Base-by-base conservation (phyloP, 2,329 filamentous ascomycete genomes). In the Venturia oleaginea region DNA sequence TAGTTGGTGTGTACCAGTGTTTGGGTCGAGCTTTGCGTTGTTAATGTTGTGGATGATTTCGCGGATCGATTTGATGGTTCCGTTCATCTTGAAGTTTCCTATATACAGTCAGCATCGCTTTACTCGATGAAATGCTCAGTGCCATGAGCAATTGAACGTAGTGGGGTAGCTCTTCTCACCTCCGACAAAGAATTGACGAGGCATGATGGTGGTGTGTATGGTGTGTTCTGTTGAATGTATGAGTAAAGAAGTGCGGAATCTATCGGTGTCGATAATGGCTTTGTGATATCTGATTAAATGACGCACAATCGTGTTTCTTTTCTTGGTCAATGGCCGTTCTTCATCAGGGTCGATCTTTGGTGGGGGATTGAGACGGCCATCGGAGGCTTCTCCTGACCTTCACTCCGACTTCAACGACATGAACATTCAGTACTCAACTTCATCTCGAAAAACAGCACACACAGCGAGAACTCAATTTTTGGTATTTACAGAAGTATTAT, bases 31-130 rank as follows among this genome's bases (percentile, higher is more conserved):
- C 72, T 88, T 85, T 71, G 94, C 90, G 66, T 86, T 81, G 82
- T 97, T 97, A 73, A 99, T 84, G 82, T 92, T 88, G 68, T 87
- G 81, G 77, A 97, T 86, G 80, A 99, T 97, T 72, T 88, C 84
- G 80, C 90, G 93, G 83, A 96, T 92, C 82, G 88, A 87, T 80
- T 91, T 85, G 77, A 89, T 84, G 72, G 90, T 90, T 78, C 94
- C 93, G 83, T 99, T 99, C 92, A 64, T 64, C 27, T 64, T 63
- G 62, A 63, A 63, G 62, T 63, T 63, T 54, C 62, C 60, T 62
- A 11, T 1, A 34, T 15, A 32, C 54, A 24, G 22, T 62, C 24
- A 46, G 32, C 32, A 24, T 62, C 42, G 1, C 13, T 22, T 10
- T n/a, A n/a, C 24, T 30, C 4, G 30, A 5, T 32, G 1, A 10